Evolutionary conservation across 345 rosid species (phyloP).

Genomic region (Eucalyptus sp.): DNA sequence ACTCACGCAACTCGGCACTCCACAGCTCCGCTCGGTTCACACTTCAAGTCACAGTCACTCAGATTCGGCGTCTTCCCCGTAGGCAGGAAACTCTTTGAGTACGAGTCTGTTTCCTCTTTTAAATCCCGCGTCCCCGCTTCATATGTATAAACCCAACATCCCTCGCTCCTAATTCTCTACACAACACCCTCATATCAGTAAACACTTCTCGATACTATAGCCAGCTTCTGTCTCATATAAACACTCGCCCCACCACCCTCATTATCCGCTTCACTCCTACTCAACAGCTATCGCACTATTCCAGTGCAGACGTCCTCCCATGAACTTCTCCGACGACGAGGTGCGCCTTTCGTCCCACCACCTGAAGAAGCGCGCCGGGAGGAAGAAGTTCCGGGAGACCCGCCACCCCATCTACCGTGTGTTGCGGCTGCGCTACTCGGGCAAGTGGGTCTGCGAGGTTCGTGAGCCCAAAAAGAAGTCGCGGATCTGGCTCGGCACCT

Average conservation of each 20-base stretch:
- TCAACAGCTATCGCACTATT: no score
- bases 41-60: background rate
- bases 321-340: constrained; percentile 41
- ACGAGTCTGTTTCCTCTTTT: background rate
- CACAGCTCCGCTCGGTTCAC: background rate
- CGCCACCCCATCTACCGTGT: constrained; percentile 81
- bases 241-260: no score
- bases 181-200: background rate
- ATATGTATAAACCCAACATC: background rate
- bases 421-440: constrained; percentile 52
- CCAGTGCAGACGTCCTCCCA: background rate
- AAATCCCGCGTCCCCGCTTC: background rate
- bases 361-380: constrained; percentile 69
- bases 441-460: constrained; percentile 89
- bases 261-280: background rate
- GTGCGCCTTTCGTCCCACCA: constrained; percentile 47
- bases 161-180: background rate
- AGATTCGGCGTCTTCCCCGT: background rate
- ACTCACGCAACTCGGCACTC: background rate
- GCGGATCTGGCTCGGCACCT: constrained; percentile 85
- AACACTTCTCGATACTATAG: no score
- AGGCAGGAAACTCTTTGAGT: background rate
- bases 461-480: constrained; percentile 76
- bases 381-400: constrained; percentile 83
- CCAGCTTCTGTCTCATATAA: no score